phyloP scores from a whole-genome alignment of 257 asterid genomes.

The Mitragyna speciosa region DNA sequence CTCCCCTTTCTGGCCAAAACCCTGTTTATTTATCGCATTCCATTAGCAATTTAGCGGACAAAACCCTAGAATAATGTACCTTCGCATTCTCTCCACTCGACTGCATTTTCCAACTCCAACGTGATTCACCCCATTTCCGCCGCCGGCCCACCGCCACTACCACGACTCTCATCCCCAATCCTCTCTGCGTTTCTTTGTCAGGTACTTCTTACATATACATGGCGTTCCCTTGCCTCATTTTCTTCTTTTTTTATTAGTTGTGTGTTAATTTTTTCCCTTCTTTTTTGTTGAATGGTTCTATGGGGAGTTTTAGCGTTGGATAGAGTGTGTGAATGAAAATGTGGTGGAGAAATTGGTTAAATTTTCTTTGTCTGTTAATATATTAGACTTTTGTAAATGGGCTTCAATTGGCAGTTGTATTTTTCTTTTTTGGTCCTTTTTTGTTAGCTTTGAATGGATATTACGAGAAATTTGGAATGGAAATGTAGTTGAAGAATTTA shows the following conservation, averaged over 20 bases:
- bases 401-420: background rate
- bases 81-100: background rate
- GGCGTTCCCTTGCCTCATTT: background rate
- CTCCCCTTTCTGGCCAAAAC: too few relatives aligned
- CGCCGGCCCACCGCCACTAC: background rate
- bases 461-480: background rate
- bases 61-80: constrained; percentile 1
- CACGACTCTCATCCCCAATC: background rate
- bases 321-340: too few relatives aligned
- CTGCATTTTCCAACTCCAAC: constrained; percentile 1
- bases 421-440: background rate
- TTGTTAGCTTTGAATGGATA: background rate
- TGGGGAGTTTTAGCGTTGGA: background rate
- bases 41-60: background rate
- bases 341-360: too few relatives aligned
- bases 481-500: background rate
- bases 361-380: too few relatives aligned
- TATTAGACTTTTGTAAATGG: background rate
- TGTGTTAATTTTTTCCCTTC: background rate
- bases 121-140: background rate
- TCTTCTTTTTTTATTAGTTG: background rate
- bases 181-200: background rate
- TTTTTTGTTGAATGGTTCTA: background rate
- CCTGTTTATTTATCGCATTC: too few relatives aligned
- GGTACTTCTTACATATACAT: background rate